Percentiles rank a stretch among this genome's conserved stretches.
Conservation (phyloP, 2,329 filamentous ascomycete genomes). For the Diaporthe ampelina region DNA sequence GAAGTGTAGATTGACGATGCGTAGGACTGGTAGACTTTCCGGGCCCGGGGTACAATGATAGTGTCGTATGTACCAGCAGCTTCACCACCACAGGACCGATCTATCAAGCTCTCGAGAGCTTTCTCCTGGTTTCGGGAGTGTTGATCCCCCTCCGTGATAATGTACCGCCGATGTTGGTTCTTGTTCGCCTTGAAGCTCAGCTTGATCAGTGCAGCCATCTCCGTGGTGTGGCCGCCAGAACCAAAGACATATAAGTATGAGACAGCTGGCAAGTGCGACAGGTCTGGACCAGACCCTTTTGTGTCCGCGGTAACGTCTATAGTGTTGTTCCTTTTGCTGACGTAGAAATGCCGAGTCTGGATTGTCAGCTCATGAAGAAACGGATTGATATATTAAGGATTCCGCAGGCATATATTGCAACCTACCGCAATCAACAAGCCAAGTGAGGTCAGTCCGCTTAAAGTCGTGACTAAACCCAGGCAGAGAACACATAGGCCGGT, state of each 20-base stretch:
- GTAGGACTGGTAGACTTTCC: conserved; percentile 85
- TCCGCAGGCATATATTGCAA: background rate
- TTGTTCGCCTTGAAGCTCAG: conserved; percentile 65
- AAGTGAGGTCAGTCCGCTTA: conserved; percentile 12
- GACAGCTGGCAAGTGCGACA: conserved; percentile 47
- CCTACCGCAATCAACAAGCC: conserved; percentile 17
- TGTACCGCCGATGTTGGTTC: conserved; percentile 81
- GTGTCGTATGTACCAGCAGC: conserved; percentile 70
- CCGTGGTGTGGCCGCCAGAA: conserved; percentile 93
- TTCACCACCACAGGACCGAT: conserved; percentile 51
- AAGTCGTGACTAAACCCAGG: conserved; percentile 6
- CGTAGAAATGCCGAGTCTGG: conserved; percentile 28
- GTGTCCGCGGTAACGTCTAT: conserved; percentile 36
- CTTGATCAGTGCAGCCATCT: conserved; percentile 89
- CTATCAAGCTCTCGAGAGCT: conserved; percentile 71
- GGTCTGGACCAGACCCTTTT: conserved; percentile 39
- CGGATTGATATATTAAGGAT: background rate
- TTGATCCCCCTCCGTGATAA: conserved; percentile 82
- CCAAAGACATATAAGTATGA: conserved; percentile 88
- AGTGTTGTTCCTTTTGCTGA: background rate
- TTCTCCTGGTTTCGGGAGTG: conserved; percentile 75
- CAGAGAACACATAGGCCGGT: conserved; percentile 8
- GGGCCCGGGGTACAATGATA: conserved; percentile 80
- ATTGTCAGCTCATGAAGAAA: background rate
- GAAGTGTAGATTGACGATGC: conserved; percentile 79